Conservation (phyloP, 169 alveolate species). For the Theileria parva region DNA sequence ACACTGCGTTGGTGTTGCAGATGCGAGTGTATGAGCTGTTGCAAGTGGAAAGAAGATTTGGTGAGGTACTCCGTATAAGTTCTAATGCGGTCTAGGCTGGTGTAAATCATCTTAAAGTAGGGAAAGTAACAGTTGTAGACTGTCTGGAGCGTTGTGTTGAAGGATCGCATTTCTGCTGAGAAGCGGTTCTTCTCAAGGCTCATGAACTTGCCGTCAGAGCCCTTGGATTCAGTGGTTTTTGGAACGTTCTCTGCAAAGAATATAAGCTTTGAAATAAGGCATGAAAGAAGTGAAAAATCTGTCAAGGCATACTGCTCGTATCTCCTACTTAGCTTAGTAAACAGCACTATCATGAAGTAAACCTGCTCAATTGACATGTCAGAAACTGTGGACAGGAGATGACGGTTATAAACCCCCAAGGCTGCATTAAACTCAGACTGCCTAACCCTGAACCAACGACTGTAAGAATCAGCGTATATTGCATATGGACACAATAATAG, state of each 20-base stretch:
- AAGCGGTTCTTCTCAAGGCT: background rate
- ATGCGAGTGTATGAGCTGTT: background rate
- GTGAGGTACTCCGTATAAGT: constrained; percentile 14
- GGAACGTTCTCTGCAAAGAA: constrained; percentile 9
- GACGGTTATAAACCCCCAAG: constrained; percentile 26
- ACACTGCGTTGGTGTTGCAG: background rate
- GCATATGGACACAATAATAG: constrained; percentile 21
- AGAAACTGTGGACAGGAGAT: constrained; percentile 5
- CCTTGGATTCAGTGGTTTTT: background rate
- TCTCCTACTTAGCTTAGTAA: constrained; percentile 7
- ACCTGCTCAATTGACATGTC: constrained; percentile 49
- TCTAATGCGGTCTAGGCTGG: constrained; percentile 4
- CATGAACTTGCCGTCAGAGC: background rate
- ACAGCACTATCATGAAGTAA: constrained; percentile 17
- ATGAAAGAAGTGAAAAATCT: background rate
- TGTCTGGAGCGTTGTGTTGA: constrained; percentile 23
- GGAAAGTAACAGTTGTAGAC: constrained; percentile 30
- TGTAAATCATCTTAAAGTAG: constrained; percentile 29
- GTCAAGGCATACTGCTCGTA: constrained; percentile 22
- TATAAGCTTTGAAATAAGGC: background rate
- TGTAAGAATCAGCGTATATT: constrained; percentile 11
- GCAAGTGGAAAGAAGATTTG: constrained; percentile 18
- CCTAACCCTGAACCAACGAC: constrained; percentile 51
- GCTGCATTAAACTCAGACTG: constrained; percentile 14
- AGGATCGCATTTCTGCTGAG: background rate